Percentiles rank a stretch among this genome's conserved stretches.
These are phyloP conservation scores for Pyrenochaeta sp. DNA, from an alignment of 2,329 filamentous ascomycete species.

Conservation along the genomic window DNA sequence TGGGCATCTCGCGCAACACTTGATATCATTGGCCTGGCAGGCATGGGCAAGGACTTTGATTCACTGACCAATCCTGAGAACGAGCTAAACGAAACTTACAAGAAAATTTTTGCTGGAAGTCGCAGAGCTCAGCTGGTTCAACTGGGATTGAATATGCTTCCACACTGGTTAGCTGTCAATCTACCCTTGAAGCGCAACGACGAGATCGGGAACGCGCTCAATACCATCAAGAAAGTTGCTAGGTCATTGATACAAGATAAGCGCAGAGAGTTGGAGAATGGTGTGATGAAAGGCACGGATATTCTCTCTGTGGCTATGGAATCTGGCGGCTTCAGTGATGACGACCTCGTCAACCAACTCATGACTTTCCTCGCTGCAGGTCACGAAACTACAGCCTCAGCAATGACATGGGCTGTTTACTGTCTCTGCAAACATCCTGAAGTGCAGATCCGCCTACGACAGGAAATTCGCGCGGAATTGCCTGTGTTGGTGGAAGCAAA, in stretches of 20 bases:
- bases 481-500: conserved; percentile 51
- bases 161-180: conserved; percentile 65
- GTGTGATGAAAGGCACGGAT: conserved; percentile 65
- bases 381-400: conserved; percentile 65
- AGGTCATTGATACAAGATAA: conserved; percentile 75
- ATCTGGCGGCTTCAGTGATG: conserved; percentile 78
- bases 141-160: conserved; percentile 69
- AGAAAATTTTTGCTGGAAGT: conserved; percentile 59
- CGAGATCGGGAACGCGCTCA: conserved; percentile 46
- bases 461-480: conserved; percentile 59
- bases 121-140: conserved; percentile 64
- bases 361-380: conserved; percentile 87
- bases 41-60: conserved; percentile 66
- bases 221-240: conserved; percentile 66
- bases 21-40: conserved; percentile 66
- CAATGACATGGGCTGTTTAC: conserved; percentile 64
- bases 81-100: conserved; percentile 62
- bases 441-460: conserved; percentile 58
- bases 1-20: conserved; percentile 63
- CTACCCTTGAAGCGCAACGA: conserved; percentile 76
- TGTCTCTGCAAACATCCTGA: conserved; percentile 60
- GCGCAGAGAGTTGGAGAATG: conserved; percentile 63
- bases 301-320: conserved; percentile 83
- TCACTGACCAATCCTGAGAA: conserved; percentile 61
- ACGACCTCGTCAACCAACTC: conserved; percentile 84